Conservation (phyloP, 169 alveolate species). For the Perkinsus olseni region DNA sequence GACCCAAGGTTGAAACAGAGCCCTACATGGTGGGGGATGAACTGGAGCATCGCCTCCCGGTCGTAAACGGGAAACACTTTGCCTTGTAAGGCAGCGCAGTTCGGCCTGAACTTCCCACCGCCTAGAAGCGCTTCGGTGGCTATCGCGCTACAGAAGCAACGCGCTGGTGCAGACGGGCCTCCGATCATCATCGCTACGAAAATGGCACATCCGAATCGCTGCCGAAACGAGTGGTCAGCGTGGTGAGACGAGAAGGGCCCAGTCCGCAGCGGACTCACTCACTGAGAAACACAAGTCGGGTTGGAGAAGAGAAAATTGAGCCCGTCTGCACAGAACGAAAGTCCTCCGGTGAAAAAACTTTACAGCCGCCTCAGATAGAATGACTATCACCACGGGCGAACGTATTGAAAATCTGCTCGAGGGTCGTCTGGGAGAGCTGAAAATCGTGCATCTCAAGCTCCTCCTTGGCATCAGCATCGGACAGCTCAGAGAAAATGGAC, state of each 20-base stretch:
- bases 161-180: too few species aligned
- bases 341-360: too few species aligned
- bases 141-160: background rate
- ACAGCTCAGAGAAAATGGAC: background rate
- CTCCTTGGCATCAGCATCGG: background rate
- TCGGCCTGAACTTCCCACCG: background rate
- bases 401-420: slow-evolving; percentile 6
- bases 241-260: too few species aligned
- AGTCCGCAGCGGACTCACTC: background rate
- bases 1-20: background rate
- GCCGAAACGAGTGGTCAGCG: too few species aligned
- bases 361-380: background rate
- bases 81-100: background rate
- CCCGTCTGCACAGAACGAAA: background rate
- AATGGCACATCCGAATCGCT: too few species aligned
- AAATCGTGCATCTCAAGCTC: background rate
- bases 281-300: background rate
- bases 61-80: background rate
- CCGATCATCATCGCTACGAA: too few species aligned
- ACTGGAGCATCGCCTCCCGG: background rate
- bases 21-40: background rate
- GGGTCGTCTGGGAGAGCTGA: background rate
- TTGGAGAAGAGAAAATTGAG: background rate
- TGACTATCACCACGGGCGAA: background rate
- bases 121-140: background rate